A percentile compares a stretch with the other conserved stretches of the same genome.
phyloP scores from a whole-genome alignment of 768 basidiomycete species.

The Cystofilobasidium capitatum region DNA sequence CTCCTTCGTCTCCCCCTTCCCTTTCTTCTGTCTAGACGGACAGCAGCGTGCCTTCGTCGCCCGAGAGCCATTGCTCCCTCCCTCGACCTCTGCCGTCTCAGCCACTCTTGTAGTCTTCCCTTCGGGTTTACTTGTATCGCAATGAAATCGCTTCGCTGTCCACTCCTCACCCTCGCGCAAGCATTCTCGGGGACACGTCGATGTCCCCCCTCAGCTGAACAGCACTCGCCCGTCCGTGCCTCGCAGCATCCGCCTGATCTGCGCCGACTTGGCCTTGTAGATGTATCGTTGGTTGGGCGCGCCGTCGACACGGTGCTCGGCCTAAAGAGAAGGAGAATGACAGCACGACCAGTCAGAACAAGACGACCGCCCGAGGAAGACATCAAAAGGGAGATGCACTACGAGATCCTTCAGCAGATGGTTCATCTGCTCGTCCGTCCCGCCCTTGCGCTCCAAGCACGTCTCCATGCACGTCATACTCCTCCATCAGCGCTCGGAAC shows the following conservation, averaged over 20 bases:
- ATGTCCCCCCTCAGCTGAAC: no score
- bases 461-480: no score
- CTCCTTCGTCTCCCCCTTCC: not conserved
- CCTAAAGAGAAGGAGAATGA: not conserved
- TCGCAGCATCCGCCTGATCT: not conserved
- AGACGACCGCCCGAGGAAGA: no score
- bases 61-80: not conserved
- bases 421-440: slow-evolving; percentile 20
- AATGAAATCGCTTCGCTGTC: not conserved
- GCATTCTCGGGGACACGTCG: no score
- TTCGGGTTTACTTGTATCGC: not conserved
- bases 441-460: slow-evolving; percentile 30
- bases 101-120: no score
- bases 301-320: not conserved
- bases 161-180: not conserved
- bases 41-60: not conserved
- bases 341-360: no score
- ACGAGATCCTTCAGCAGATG: slow-evolving; percentile 34
- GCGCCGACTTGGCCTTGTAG: slow-evolving; percentile 5
- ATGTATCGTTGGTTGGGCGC: not conserved
- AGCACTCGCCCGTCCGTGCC: not conserved
- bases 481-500: slow-evolving; percentile 36
- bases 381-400: slow-evolving; percentile 28
- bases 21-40: no score
- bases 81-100: not conserved